Base-by-base conservation (phyloP, 1,284 basidiomycete species). In the Heterobasidion annosum region DNA sequence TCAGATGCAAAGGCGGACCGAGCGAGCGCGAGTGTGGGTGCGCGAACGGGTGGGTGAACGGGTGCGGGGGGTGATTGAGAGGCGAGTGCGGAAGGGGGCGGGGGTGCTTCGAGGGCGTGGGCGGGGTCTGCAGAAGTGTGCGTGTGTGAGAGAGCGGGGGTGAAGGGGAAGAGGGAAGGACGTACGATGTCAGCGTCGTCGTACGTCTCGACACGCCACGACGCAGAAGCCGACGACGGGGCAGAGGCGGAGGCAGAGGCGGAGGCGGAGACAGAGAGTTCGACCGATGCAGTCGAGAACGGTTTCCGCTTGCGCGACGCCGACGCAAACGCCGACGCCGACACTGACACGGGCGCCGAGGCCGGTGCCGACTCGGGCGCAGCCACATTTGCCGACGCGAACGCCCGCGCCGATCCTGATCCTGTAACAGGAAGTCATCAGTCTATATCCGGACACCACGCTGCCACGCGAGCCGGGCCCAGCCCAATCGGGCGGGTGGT, bases 21-120 rank as follows among this genome's bases (percentile, higher is more conserved):
- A 32, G 47, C 16, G 18, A 48, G 47, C 16, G 19, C 46, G 47
- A 48, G 47, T 13, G 13, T 16, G 40, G 40, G 5, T 43, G 40
- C 16, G 40, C 25, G 25, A 25, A 25, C 25, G 25, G 25, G 25
- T 19, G 85, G 77, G 71, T 86, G 88, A 3, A 69, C 68, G 62
- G 72, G 70, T 35, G 66, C 65, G 61, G 66, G 34, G 56, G 48
- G 56, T 8, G 51, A 46, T 2, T 16, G 51, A 10, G 51, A 53
- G 54, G 58, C 55, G 42, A 47, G 53, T 34, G 55, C 48, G 34
- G 58, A 56, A 43, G 58, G 54, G 25, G 25, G 4, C 25, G 25
- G 25, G 25, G 25, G 25, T 25, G 25, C 25, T 25, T 25, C 13
- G 57, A 43, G 44, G 50, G 51, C 48, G 62, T 61, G 45, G 54